These are phyloP conservation scores for Phytopythium kandeliae DNA, from an alignment of 352 stramenopile genomes.

Conservation along the genomic window DNA sequence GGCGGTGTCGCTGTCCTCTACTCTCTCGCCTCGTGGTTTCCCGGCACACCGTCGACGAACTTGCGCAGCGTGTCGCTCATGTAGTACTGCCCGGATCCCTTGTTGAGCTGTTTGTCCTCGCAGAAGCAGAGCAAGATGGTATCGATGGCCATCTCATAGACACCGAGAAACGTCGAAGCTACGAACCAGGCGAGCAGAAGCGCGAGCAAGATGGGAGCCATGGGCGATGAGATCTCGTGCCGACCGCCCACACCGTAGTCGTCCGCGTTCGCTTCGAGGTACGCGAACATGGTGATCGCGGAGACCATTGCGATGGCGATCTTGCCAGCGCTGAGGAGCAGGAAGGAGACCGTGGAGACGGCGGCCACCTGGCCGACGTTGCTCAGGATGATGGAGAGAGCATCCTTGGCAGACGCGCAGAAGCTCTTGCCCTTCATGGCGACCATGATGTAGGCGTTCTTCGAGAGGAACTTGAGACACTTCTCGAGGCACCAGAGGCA, in stretches of 20 bases:
- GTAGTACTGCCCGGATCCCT: slow-evolving; percentile 58
- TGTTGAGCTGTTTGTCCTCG: slow-evolving; percentile 85
- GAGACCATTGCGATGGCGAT: slow-evolving; percentile 68
- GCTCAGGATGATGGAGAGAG: slow-evolving; percentile 89
- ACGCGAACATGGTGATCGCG: slow-evolving; percentile 49
- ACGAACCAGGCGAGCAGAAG: slow-evolving; percentile 92
- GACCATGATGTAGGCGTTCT: slow-evolving; percentile 93
- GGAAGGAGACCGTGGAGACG: slow-evolving; percentile 86
- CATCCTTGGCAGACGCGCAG: slow-evolving; percentile 87
- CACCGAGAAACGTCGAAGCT: slow-evolving; percentile 89
- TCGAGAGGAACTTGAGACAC: slow-evolving; percentile 96
- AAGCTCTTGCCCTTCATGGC: slow-evolving; percentile 77
- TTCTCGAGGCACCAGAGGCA: slow-evolving; percentile 94
- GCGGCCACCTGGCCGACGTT: slow-evolving; percentile 87
- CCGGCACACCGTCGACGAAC: slow-evolving; percentile 61
- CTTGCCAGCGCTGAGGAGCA: slow-evolving; percentile 92
- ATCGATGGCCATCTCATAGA: slow-evolving; percentile 95
- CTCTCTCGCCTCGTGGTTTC: neutral
- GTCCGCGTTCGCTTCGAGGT: slow-evolving; percentile 46
- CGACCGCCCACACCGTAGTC: slow-evolving; percentile 40
- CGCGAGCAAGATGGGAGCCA: slow-evolving; percentile 88
- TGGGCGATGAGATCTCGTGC: slow-evolving; percentile 73
- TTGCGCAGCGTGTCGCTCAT: slow-evolving; percentile 72
- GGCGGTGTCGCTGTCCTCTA: too few relatives aligned
- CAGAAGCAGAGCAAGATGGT: slow-evolving; percentile 96